phyloP scores from a whole-genome alignment of 1,284 basidiomycete species.

The Phlebopus sp. region DNA sequence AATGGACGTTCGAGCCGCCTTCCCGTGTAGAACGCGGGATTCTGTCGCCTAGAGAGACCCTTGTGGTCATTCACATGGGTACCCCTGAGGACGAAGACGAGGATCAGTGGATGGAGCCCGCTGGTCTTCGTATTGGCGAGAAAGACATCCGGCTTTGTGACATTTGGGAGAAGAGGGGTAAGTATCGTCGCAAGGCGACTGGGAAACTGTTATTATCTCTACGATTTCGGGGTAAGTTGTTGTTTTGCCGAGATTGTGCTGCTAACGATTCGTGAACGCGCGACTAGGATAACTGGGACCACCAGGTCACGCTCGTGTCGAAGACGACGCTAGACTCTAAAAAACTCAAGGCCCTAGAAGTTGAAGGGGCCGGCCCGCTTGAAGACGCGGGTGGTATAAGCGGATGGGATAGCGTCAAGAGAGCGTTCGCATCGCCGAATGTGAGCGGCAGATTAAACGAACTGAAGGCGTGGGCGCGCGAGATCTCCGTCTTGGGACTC shows the following conservation, averaged over 20 bases:
- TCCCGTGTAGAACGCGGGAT: background rate
- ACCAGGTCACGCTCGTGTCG: slow-evolving; percentile 11
- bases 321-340: background rate
- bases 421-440: slow-evolving; percentile 13
- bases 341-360: slow-evolving; percentile 4
- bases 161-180: slow-evolving; percentile 6
- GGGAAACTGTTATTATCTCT: slow-evolving; percentile 12
- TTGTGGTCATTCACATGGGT: slow-evolving; percentile 3
- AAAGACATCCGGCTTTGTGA: slow-evolving; percentile 6
- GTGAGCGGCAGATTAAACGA: background rate
- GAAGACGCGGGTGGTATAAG: slow-evolving; percentile 15
- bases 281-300: slow-evolving; percentile 18
- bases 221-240: slow-evolving; percentile 18
- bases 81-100: slow-evolving; percentile 5
- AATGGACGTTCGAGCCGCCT: slow-evolving; percentile 4
- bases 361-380: slow-evolving; percentile 8
- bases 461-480: background rate
- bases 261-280: background rate
- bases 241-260: background rate
- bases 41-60: background rate
- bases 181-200: slow-evolving; percentile 1
- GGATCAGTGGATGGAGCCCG: background rate
- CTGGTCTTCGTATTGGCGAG: background rate
- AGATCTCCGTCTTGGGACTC: slow-evolving; percentile 1
- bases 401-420: slow-evolving; percentile 19